These are phyloP conservation scores for Planoprotostelium fungivorum DNA, from an alignment of 78 protist genomes.

Conservation along the genomic window DNA sequence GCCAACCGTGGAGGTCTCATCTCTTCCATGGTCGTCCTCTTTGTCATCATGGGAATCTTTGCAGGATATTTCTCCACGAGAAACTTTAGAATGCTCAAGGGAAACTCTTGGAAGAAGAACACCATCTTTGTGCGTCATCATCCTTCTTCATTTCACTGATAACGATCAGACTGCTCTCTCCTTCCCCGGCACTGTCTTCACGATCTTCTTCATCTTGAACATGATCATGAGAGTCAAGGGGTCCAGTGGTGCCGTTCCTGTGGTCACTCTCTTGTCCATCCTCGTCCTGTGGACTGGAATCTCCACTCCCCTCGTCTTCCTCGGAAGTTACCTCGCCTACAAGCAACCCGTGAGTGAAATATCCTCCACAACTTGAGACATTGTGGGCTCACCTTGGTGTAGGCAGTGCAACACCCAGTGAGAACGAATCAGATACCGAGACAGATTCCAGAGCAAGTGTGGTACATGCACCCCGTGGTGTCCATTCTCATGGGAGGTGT, in stretches of 20 bases:
- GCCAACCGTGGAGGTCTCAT: constrained; percentile 90
- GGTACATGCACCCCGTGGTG: constrained; percentile 86
- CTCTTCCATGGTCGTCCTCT: constrained; percentile 81
- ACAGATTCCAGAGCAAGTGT: constrained; percentile 83
- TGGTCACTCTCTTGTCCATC: constrained; percentile 66
- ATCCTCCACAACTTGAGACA: not conserved
- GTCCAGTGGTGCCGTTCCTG: constrained; percentile 86
- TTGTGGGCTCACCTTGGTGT: not conserved
- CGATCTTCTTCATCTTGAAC: constrained; percentile 74
- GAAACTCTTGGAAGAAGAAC: constrained; percentile 77
- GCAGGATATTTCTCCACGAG: constrained; percentile 87
- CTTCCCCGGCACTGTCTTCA: constrained; percentile 66
- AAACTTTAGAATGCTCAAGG: constrained; percentile 74
- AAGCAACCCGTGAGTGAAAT: constrained; percentile 43
- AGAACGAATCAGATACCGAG: constrained; percentile 91
- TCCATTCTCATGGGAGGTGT: constrained; percentile 89
- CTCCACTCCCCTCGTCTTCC: constrained; percentile 91
- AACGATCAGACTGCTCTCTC: constrained; percentile 52
- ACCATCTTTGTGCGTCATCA: constrained; percentile 24
- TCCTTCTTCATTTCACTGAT: not conserved
- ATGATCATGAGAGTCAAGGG: constrained; percentile 74
- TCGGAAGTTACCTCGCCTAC: constrained; percentile 90
- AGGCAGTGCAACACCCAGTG: constrained; percentile 66
- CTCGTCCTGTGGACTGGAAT: constrained; percentile 88
- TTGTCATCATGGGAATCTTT: constrained; percentile 84